Evolutionary conservation across 2,329 filamentous ascomycete species (phyloP).

Genomic region (Ascocoryne sarcoides): DNA sequence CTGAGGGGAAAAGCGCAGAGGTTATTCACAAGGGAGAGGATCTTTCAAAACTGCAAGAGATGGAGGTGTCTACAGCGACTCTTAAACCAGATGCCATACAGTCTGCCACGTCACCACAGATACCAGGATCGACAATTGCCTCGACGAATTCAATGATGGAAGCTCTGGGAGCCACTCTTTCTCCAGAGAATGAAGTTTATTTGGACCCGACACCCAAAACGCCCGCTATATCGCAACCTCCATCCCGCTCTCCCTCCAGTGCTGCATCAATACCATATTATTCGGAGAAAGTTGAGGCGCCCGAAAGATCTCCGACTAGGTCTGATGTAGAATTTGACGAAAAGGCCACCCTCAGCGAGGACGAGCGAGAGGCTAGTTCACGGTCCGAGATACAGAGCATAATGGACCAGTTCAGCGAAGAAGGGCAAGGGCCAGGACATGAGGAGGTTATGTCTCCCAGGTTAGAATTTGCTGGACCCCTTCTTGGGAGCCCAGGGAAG

Average conservation of each 20-base stretch:
- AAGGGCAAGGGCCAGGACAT: conserved; percentile 58
- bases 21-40: not conserved
- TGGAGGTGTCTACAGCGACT: conserved; percentile 30
- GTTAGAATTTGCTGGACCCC: conserved; percentile 71
- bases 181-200: conserved; percentile 31
- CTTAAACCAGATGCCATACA: conserved; percentile 21
- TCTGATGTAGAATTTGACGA: conserved; percentile 51
- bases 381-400: conserved; percentile 90
- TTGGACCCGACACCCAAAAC: conserved; percentile 39
- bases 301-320: conserved; percentile 41
- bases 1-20: too few relatives aligned
- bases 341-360: conserved; percentile 47
- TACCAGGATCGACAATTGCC: not conserved
- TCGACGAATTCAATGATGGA: not conserved
- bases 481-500: conserved; percentile 55
- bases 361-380: conserved; percentile 59
- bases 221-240: conserved; percentile 33
- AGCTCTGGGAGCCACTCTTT: conserved; percentile 6
- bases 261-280: conserved; percentile 26
- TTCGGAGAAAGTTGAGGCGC: conserved; percentile 31
- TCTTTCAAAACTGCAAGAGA: conserved; percentile 3
- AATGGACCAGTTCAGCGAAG: conserved; percentile 89
- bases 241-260: conserved; percentile 30
- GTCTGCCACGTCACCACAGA: conserved; percentile 1
- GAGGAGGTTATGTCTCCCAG: conserved; percentile 91